A percentile compares a stretch with the other conserved stretches of the same genome.
Evolutionary conservation across 805 yeast genomes (phyloP).

Genomic region (Millerozyma acaciae): DNA sequence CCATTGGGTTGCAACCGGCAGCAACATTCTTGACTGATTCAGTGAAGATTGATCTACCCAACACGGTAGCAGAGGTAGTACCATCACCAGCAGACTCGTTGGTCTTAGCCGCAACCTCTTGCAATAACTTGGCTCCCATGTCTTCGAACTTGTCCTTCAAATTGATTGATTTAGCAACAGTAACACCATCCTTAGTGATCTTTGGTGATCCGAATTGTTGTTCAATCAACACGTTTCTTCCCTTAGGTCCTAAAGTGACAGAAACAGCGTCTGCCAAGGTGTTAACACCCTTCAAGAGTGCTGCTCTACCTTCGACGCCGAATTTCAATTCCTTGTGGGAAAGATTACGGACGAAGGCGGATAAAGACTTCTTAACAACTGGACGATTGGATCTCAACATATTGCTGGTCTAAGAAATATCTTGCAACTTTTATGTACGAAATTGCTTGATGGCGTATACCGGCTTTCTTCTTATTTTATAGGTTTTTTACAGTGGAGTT

Average conservation of each 20-base stretch:
- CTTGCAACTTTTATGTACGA: neutral
- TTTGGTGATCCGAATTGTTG: conserved; percentile 96
- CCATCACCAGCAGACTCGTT: conserved; percentile 99
- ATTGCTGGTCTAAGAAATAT: conserved; percentile 5
- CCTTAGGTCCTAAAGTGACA: conserved; percentile 96
- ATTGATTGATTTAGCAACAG: conserved; percentile 84
- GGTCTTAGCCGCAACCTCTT: conserved; percentile 96
- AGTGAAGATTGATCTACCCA: conserved; percentile 92
- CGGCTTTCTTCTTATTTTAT: neutral
- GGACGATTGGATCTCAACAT: conserved; percentile 52
- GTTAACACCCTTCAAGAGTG: conserved; percentile 89
- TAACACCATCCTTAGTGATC: conserved; percentile 98
- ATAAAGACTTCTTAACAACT: conserved; percentile 35
- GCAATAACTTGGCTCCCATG: conserved; percentile 91
- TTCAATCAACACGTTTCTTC: conserved; percentile 94
- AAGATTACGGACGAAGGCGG: conserved; percentile 44
- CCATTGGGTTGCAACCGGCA: conserved; percentile 99
- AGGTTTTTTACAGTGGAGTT: conserved; percentile 4
- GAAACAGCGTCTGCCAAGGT: conserved; percentile 94
- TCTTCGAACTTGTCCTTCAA: conserved; percentile 90
- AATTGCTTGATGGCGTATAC: neutral
- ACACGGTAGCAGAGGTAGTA: conserved; percentile 94
- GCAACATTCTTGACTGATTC: conserved; percentile 96
- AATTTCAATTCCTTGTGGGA: conserved; percentile 92
- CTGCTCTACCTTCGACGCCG: conserved; percentile 97